Percentiles rank a stretch among this genome's conserved stretches.
Evolutionary conservation across 75 land plant genomes (phyloP).

Genomic region (Selaginella tamariscina): DNA sequence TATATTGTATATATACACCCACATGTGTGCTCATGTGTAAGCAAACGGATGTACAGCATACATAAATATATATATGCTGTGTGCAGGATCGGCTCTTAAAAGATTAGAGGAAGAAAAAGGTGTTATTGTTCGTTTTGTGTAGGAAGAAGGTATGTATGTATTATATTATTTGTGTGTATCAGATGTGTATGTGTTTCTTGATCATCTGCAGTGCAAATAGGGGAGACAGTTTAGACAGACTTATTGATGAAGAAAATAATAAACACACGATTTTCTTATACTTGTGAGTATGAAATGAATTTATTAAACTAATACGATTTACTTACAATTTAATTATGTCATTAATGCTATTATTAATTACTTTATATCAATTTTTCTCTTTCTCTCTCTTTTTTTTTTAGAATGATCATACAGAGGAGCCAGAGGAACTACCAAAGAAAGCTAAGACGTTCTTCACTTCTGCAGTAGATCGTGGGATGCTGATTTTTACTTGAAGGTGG

Average conservation of each 20-base stretch:
- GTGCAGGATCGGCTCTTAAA: background rate
- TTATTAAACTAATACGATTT: background rate
- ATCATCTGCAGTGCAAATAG: constrained; percentile 3
- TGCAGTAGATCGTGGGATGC: constrained; percentile 24
- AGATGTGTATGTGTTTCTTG: constrained; percentile 3
- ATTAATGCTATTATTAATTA: background rate
- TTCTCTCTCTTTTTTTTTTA: constrained; percentile 4
- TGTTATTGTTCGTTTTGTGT: background rate
- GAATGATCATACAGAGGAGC: constrained; percentile 2
- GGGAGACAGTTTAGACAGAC: constrained; percentile 2
- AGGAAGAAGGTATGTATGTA: background rate
- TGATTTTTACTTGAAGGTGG: constrained; percentile 72
- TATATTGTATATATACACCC: no score
- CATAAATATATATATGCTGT: background rate
- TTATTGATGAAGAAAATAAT: constrained; percentile 5
- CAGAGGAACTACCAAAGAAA: constrained; percentile 10
- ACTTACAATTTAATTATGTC: background rate
- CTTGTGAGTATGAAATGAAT: constrained; percentile 7
- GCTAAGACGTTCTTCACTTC: background rate
- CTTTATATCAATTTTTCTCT: background rate
- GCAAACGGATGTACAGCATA: background rate
- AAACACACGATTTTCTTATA: background rate
- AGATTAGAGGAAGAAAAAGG: constrained; percentile 5
- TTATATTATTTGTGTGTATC: background rate
- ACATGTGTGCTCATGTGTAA: no score